Conservation (phyloP, 2,329 filamentous ascomycete species). For the Teratosphaeria epicoccoides region DNA sequence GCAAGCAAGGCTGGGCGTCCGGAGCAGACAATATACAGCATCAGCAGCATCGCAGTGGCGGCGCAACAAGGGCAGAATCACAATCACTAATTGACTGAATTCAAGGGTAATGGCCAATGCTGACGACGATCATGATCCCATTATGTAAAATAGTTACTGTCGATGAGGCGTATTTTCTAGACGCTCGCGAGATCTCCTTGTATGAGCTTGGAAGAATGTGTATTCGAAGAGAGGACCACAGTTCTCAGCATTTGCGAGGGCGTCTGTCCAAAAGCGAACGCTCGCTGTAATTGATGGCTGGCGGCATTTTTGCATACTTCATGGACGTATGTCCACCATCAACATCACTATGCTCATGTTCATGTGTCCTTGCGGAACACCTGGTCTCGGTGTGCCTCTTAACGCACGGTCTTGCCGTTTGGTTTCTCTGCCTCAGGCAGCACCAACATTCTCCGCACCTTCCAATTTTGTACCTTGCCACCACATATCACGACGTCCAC, state of each 20-base stretch:
- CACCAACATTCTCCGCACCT: background rate
- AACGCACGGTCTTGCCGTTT: too few relatives aligned
- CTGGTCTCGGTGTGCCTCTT: too few relatives aligned
- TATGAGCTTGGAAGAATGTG: too few relatives aligned
- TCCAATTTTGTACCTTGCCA: too few relatives aligned
- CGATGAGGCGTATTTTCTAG: background rate
- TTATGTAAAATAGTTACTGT: background rate
- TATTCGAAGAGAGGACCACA: too few relatives aligned
- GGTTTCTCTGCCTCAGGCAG: background rate
- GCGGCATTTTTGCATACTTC: background rate
- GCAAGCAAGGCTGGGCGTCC: background rate
- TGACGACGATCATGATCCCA: background rate
- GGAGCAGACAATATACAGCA: background rate
- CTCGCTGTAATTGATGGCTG: background rate
- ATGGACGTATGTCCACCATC: background rate
- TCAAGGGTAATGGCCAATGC: background rate
- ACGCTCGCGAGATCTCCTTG: background rate
- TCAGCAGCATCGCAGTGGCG: background rate
- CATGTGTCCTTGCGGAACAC: too few relatives aligned
- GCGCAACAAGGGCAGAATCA: background rate
- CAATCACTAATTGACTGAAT: background rate
- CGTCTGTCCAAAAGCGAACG: background rate
- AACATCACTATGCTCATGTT: too few relatives aligned
- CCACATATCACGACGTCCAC: too few relatives aligned
- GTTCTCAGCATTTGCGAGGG: too few relatives aligned